These are phyloP conservation scores for Penicillium goetzii DNA, from an alignment of 495 filamentous ascomycete species.

Conservation along the genomic window DNA sequence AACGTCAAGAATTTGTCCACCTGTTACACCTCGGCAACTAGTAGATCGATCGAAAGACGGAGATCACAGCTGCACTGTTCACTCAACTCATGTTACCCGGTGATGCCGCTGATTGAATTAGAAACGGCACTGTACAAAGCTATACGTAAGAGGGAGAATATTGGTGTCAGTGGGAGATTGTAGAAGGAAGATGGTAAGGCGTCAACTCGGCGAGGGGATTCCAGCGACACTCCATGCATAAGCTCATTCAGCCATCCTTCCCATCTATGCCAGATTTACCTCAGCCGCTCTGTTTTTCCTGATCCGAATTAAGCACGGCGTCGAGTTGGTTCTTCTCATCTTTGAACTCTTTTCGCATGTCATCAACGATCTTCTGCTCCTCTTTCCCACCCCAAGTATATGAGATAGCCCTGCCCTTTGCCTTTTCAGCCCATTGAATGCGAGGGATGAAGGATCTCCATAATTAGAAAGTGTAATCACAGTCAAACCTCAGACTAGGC, in stretches of 20 bases:
- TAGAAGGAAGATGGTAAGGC: background rate
- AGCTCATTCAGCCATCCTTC: background rate
- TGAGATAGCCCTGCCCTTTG: too few species aligned
- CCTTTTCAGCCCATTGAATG: too few species aligned
- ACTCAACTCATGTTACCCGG: slow-evolving; percentile 18
- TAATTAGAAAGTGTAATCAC: too few species aligned
- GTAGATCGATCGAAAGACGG: slow-evolving; percentile 17
- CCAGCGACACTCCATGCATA: background rate
- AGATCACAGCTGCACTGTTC: slow-evolving; percentile 15
- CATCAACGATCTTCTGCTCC: background rate
- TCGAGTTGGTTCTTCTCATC: too few species aligned
- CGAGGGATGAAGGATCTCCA: too few species aligned
- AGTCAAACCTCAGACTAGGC: too few species aligned
- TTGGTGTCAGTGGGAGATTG: background rate
- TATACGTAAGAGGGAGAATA: background rate
- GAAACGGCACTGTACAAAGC: slow-evolving; percentile 3
- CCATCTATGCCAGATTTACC: background rate
- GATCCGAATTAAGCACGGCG: too few species aligned
- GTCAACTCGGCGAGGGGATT: background rate
- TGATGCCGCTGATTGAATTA: slow-evolving; percentile 14
- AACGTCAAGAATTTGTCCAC: background rate
- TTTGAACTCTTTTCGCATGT: too few species aligned
- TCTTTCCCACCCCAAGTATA: background rate
- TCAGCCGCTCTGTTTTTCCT: too few species aligned
- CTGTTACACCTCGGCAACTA: background rate